Base-by-base conservation (phyloP, 208 protist genomes). In the Trypanosoma conorhini region DNA sequence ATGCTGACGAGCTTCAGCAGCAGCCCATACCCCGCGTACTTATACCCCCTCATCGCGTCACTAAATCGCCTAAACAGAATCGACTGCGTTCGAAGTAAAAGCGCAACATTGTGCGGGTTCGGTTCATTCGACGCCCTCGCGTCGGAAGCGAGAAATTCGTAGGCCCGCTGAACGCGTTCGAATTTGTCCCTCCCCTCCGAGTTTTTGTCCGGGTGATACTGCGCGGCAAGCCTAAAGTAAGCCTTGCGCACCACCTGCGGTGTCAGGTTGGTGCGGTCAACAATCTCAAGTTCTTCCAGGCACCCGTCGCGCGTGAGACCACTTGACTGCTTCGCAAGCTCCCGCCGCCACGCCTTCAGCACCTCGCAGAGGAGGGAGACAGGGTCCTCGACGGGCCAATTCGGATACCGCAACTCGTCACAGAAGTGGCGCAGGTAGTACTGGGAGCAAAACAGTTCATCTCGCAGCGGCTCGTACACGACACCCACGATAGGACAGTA, bases 181-280 rank as follows among this genome's bases (percentile, higher is more conserved):
- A 99, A 99, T 61, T 77, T 84, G 19, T 98, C 96, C 22, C 94
- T 69, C 9, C 95, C 93, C 30, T 98, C 90, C 3, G 96, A 95
- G 62, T 98, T 98, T 81, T 98, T 99, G 80, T 99, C 98, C 22
- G 98, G 98, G 82, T 99, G 97, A 74, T 94, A 98, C 72, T 95
- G 86, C 5, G 89, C 86, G 0, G 96, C 94, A 15, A 98, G 72
- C 42, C 81, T 83, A 66, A 97, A 98, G 82, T 99, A 99, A 0
- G 96, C 96, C 56, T 95, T 97, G 40, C 96, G 91, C 22, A 99
- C 81, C 24, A 84, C 63, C 60, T 86, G 67, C 62, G 74, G 72
- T 40, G 83, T 76, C n/a, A 84, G 46, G 54, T 72, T 50, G 30
- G 40, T 65, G 7, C 28, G 19, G n/a, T 72, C 62, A 40, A 61